Evolutionary conservation across 2,329 filamentous ascomycete species (phyloP).

Genomic region (Magnaporthales sp.): DNA sequence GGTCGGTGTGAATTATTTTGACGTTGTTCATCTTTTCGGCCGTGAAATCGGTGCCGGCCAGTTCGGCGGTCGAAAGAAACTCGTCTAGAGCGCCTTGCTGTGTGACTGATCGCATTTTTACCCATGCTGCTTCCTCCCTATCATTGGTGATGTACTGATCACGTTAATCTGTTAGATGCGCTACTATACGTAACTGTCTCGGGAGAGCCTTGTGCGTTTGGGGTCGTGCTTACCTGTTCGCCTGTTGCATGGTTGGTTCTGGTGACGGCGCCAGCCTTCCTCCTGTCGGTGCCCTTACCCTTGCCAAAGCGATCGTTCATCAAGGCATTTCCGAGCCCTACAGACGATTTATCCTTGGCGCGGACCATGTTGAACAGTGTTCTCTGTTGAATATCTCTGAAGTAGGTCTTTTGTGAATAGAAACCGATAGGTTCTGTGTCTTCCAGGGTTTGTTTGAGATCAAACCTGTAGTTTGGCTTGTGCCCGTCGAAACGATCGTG

Average conservation of each 20-base stretch:
- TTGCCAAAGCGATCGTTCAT: conserved; percentile 99
- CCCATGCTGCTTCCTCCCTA: conserved; percentile 85
- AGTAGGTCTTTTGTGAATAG: background rate
- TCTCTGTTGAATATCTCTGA: conserved; percentile 1
- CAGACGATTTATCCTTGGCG: conserved; percentile 89
- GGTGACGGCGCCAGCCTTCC: conserved; percentile 51
- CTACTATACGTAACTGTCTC: background rate
- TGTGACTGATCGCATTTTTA: conserved; percentile 98
- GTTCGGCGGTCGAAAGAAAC: conserved; percentile 88
- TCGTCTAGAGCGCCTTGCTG: conserved; percentile 96
- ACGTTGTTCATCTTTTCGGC: conserved; percentile 98
- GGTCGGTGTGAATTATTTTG: conserved; percentile 95
- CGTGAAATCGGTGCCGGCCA: conserved; percentile 97
- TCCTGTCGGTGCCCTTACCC: conserved; percentile 76
- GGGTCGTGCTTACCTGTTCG: conserved; percentile 47
- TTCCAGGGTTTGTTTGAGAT: background rate
- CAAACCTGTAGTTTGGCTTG: background rate
- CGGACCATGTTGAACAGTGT: conserved; percentile 37
- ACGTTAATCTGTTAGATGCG: conserved; percentile 11
- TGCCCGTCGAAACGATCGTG: background rate
- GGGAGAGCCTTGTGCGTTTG: background rate
- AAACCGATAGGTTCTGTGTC: background rate
- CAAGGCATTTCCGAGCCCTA: conserved; percentile 91
- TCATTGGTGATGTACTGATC: conserved; percentile 79
- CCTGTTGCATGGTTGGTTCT: conserved; percentile 73